Evolutionary conservation across 345 rosid species (phyloP).

Genomic region (Aquilaria yunnanensis): DNA sequence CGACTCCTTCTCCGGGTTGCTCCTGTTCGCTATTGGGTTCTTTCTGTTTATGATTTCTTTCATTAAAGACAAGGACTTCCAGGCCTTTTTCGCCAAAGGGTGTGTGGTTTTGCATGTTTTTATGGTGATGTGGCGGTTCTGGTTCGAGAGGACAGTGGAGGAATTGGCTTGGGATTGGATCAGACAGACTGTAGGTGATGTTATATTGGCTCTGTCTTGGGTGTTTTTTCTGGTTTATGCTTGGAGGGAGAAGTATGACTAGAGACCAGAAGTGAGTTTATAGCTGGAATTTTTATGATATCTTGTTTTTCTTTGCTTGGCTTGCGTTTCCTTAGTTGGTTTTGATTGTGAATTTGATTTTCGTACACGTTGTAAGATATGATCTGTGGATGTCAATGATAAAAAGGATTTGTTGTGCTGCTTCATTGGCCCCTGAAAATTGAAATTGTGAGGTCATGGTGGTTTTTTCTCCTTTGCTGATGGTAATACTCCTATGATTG

Average conservation of each 20-base stretch:
- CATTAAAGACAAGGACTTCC: constrained; percentile 72
- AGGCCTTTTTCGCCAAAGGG: constrained; percentile 77
- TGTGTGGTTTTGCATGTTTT: constrained; percentile 63
- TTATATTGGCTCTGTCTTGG: constrained; percentile 74
- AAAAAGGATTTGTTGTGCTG: too few relatives aligned
- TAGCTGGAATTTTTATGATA: too few relatives aligned
- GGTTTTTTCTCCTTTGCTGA: too few relatives aligned
- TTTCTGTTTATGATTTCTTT: constrained; percentile 81
- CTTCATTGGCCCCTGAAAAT: too few relatives aligned
- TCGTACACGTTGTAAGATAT: too few relatives aligned
- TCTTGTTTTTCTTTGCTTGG: too few relatives aligned
- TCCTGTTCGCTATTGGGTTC: constrained; percentile 65
- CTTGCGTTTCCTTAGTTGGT: too few relatives aligned
- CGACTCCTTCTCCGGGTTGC: constrained; percentile 88
- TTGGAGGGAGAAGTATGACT: constrained; percentile 96
- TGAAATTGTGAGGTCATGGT: too few relatives aligned
- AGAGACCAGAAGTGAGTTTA: constrained; percentile 2
- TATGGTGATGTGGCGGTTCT: constrained; percentile 73
- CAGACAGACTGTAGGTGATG: constrained; percentile 66
- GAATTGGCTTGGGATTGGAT: constrained; percentile 64
- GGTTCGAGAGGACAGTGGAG: constrained; percentile 60
- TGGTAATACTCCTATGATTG: too few relatives aligned
- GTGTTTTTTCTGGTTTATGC: constrained; percentile 72
- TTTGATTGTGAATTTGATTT: too few relatives aligned
- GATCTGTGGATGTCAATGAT: too few relatives aligned